phyloP scores from a whole-genome alignment of 352 stramenopile genomes.

The Globisporangium sylvaticum region DNA sequence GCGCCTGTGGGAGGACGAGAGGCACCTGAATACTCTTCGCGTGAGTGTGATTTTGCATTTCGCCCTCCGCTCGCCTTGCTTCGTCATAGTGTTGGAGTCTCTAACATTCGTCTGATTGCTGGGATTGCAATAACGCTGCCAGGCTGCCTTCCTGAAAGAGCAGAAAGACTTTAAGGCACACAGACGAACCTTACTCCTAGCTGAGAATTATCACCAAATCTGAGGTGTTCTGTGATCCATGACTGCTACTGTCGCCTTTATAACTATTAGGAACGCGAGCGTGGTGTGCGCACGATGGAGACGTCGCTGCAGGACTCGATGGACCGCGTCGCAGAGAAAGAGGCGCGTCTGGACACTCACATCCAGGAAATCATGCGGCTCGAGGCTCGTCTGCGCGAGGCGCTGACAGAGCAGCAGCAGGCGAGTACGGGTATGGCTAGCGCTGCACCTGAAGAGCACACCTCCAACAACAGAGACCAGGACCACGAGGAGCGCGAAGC shows the following conservation, averaged over 20 bases:
- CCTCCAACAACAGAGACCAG: slow-evolving; percentile 4
- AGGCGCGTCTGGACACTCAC: slow-evolving; percentile 27
- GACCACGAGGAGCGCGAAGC: slow-evolving; percentile 23
- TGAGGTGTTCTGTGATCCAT: background rate
- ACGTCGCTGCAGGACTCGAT: slow-evolving; percentile 28
- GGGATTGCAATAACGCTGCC: too few species aligned
- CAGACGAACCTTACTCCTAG: background rate
- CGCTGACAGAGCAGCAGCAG: slow-evolving; percentile 22
- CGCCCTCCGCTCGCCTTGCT: too few species aligned
- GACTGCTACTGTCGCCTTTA: too few species aligned
- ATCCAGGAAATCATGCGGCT: slow-evolving; percentile 40
- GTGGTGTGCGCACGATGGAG: slow-evolving; percentile 28
- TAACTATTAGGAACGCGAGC: slow-evolving; percentile 27
- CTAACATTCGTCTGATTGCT: background rate
- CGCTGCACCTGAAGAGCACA: background rate
- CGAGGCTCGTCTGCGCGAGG: slow-evolving; percentile 42
- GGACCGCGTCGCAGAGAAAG: slow-evolving; percentile 29
- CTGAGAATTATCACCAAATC: background rate
- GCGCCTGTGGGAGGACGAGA: slow-evolving; percentile 26
- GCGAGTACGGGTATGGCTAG: background rate
- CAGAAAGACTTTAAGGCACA: slow-evolving; percentile 32
- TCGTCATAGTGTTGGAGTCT: background rate
- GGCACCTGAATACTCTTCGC: slow-evolving; percentile 26
- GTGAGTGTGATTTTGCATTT: slow-evolving; percentile 15
- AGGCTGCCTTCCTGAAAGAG: slow-evolving; percentile 26